Evolutionary conservation across 2,329 filamentous ascomycete genomes (phyloP).

Genomic region (Periconia digitata): DNA sequence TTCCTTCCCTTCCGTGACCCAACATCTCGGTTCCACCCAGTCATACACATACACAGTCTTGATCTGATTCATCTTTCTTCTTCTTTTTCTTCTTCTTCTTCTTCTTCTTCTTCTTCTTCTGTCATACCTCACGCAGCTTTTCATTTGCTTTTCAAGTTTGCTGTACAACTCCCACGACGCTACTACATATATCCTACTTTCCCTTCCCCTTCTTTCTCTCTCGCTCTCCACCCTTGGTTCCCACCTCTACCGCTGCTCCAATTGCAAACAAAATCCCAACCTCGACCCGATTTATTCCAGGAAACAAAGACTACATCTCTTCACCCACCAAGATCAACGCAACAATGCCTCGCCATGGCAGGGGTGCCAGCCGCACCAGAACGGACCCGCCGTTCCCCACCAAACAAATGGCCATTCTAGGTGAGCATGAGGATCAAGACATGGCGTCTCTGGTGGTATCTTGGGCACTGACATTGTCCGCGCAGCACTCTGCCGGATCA

Average conservation of each 20-base stretch:
- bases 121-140: no score
- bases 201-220: no score
- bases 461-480: constrained; percentile 1
- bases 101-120: constrained; percentile 1
- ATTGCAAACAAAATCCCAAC: no score
- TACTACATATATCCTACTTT: no score
- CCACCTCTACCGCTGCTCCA: no score
- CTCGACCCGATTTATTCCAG: no score
- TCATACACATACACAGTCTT: no score
- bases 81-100: no score
- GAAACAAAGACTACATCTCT: constrained; percentile 12
- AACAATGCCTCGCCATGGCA: constrained; percentile 35
- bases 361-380: constrained; percentile 28
- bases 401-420: constrained; percentile 59
- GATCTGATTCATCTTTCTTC: no score
- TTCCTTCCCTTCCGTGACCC: constrained; percentile 18
- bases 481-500: constrained; percentile 89
- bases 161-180: no score
- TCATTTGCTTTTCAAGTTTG: no score
- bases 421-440: constrained; percentile 49
- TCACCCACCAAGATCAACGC: constrained; percentile 14
- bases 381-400: constrained; percentile 55
- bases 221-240: no score
- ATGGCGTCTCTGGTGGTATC: neutral
- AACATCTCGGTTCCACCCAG: neutral